phyloP scores from a whole-genome alignment of 306 rosid genomes.

The Urtica urens region DNA sequence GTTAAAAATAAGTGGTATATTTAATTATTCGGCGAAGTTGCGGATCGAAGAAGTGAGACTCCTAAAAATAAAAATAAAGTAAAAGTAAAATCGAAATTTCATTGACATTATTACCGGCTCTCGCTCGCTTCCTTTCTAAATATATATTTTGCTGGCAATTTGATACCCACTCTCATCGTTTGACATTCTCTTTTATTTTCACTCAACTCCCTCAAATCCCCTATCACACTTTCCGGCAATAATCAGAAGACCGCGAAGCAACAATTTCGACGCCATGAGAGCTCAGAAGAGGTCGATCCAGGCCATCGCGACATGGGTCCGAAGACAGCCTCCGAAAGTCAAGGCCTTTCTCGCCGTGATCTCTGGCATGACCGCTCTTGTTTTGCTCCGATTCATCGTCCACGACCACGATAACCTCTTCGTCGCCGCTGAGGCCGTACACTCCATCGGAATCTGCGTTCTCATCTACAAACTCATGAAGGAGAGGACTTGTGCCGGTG shows the following conservation, averaged over 20 bases:
- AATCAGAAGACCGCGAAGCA: slow-evolving; percentile 14
- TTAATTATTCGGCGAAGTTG: too few relatives aligned
- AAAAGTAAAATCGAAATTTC: too few relatives aligned
- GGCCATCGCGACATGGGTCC: slow-evolving; percentile 50
- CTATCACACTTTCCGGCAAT: slow-evolving; percentile 24
- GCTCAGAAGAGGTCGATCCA: slow-evolving; percentile 47
- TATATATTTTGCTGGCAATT: too few relatives aligned
- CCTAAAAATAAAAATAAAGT: too few relatives aligned
- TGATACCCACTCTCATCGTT: too few relatives aligned
- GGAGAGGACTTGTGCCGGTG: slow-evolving; percentile 91
- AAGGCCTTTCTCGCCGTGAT: slow-evolving; percentile 80
- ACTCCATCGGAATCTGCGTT: slow-evolving; percentile 69
- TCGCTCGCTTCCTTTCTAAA: too few relatives aligned
- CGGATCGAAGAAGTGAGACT: too few relatives aligned
- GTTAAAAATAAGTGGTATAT: too few relatives aligned
- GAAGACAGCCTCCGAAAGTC: slow-evolving; percentile 81
- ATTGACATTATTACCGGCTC: too few relatives aligned
- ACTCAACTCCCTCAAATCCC: slow-evolving; percentile 9
- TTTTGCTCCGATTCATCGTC: slow-evolving; percentile 62
- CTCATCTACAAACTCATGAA: slow-evolving; percentile 85
- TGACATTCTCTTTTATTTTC: too few relatives aligned
- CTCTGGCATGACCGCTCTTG: slow-evolving; percentile 73
- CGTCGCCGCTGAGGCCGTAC: slow-evolving; percentile 88
- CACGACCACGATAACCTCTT: slow-evolving; percentile 91
- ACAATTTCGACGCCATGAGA: slow-evolving; percentile 29